These are phyloP conservation scores for Amylostereum chailletii DNA, from an alignment of 1,284 basidiomycete genomes.

Conservation along the genomic window DNA sequence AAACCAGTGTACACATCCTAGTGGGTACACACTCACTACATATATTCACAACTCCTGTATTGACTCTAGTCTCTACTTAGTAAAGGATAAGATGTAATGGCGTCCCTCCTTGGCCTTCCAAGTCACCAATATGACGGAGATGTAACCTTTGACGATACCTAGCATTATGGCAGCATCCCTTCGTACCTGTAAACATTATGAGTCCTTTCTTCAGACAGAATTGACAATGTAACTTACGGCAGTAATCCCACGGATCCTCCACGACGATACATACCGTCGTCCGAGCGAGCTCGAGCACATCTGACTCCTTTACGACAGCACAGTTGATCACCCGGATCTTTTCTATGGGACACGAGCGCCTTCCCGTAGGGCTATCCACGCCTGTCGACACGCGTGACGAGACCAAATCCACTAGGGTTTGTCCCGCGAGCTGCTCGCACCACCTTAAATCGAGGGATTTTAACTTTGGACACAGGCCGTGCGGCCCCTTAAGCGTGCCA, in stretches of 20 bases:
- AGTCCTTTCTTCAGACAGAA: conserved; percentile 3
- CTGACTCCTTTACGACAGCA: conserved; percentile 44
- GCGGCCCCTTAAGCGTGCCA: conserved; percentile 28
- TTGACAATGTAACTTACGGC: conserved; percentile 33
- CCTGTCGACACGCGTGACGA: conserved; percentile 24
- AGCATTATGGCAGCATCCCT: conserved; percentile 45
- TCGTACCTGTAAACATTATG: conserved; percentile 24
- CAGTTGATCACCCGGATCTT: conserved; percentile 53
- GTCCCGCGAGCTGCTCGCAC: conserved; percentile 50
- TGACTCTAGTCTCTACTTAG: neutral
- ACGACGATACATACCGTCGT: conserved; percentile 43
- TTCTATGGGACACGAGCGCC: conserved; percentile 20
- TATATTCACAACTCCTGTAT: conserved; percentile 1
- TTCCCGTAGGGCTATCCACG: conserved; percentile 3
- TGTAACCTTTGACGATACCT: conserved; percentile 41
- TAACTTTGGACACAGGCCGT: conserved; percentile 39
- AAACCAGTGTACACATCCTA: neutral
- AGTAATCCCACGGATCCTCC: conserved; percentile 39
- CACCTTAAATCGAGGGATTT: conserved; percentile 46
- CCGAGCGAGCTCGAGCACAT: conserved; percentile 42
- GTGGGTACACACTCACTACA: neutral
- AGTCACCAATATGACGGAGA: conserved; percentile 20
- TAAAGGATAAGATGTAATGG: conserved; percentile 7
- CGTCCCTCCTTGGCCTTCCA: conserved; percentile 1
- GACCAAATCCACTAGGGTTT: conserved; percentile 40